Base-by-base conservation (phyloP, 495 filamentous ascomycete species). In the Amorphotheca resinae region DNA sequence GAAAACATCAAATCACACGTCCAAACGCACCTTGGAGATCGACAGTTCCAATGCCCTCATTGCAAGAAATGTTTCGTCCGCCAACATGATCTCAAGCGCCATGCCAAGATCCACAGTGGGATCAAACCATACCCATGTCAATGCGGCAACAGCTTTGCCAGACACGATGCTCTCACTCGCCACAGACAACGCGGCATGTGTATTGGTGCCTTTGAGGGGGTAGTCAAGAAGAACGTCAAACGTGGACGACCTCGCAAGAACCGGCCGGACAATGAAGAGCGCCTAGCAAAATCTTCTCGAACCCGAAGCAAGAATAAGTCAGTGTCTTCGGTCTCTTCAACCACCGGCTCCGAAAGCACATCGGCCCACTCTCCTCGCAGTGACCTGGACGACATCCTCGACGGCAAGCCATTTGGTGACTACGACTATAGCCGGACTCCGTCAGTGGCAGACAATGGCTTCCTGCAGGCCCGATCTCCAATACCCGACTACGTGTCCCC, bases 1-100 rank as follows among this genome's bases (percentile, higher is more conserved):
- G 91, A 98, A 62, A 98, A 98, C 60, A 93, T 95, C 66, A 93
- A 89, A 55, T 89, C 87, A 7, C 91, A 98, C 59, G 84, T 98
- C 33, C 91, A 98, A 60, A 95, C 91, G 1, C 91, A 98, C 56
- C 79, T 98, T 42, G 88, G 88, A 49, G 93, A 96, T 50, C 74
- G 93, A 22, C 93, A 94, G 56, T 98, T 79, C 63, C 76, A 79
- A 54, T 98, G 91, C 58, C 80, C 84, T 38, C 73, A 80, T 17
- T 98, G 91, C 63, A 69, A 78, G 18, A 95, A 95, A 60, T 85
- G 84, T 59, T 98, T 98, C 54, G 93, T 96, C 45, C 79, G 91
- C 20, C 87, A 91, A 48, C 93, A 98, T 57, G 91, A 98, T 56
- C 75, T 96, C 44, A 98, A 96, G 62, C 80, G 91, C 16, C 91